Base-by-base conservation (phyloP, 805 yeast genomes). In the Wickerhamomyces chambardii region DNA sequence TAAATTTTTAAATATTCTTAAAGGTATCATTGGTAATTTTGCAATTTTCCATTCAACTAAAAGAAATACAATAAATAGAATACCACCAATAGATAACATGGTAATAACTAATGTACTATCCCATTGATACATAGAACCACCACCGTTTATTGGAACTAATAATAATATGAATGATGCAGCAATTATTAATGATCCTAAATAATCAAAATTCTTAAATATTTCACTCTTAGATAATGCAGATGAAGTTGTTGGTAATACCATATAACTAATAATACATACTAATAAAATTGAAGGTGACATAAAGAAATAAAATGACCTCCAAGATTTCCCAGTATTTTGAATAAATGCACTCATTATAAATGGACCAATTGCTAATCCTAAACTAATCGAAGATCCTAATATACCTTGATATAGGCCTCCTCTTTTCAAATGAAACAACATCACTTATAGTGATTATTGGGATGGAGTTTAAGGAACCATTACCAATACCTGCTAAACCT, bases 111-210 rank as follows among this genome's bases (percentile, higher is more conserved):
- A 38, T 3, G 66, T 52, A 12, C 68, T 68, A 44, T 64, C 45
- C 87, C 87, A 81, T 0, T 59, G 51, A 47, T 65, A 76, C 10
- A 68, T 58, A 8, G 70, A 58, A 3, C 85, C 85, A 26, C 85
- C 86, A 15, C 79, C 78, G 42, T 68, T 66, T 16, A 75, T 50
- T 3, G 80, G 78, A n/a, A 77, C 61, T 58, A 16, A 56, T 4
- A 78, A 40, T 4, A 76, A 50, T 0, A 74, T 68, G 19, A 66
- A 59, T 0, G 71, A 67, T 2, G 72, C 61, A 5, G 77, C 58
- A 26, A 73, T 56, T 12, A 70, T 53, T 21, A 69, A 42, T 30
- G 73, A 62, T 0, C 85, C 85, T 7, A 56, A 43, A 42, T 66
- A 70, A 51, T 78, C 85, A 30, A 77, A 68, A n/a, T 64, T 64